phyloP scores from a whole-genome alignment of 106 monocot genomes.

The Phalaenopsis aphrodite region DNA sequence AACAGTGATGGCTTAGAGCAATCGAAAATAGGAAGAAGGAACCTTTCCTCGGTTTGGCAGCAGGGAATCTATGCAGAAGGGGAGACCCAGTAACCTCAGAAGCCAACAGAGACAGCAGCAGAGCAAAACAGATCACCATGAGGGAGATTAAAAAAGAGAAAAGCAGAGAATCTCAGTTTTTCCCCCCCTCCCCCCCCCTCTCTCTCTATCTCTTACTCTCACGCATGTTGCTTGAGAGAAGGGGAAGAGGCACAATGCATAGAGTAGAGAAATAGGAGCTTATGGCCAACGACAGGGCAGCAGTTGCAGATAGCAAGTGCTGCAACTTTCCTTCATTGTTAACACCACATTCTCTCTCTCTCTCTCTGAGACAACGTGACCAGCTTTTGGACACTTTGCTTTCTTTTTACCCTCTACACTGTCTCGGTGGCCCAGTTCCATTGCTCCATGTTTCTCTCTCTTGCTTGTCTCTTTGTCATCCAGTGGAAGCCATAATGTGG shows the following conservation, averaged over 20 bases:
- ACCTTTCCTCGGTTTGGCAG: conserved; percentile 62
- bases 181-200: too few species aligned
- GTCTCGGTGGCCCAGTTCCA: background rate
- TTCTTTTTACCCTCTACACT: background rate
- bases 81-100: conserved; percentile 3
- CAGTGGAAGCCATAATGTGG: background rate
- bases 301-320: background rate
- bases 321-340: background rate
- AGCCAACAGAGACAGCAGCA: background rate
- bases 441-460: background rate
- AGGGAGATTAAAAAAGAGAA: conserved; percentile 7
- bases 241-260: background rate
- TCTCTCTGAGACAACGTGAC: background rate
- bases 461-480: background rate
- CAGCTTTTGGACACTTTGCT: background rate
- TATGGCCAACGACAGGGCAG: conserved; percentile 1
- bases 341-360: background rate
- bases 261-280: background rate
- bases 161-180: background rate
- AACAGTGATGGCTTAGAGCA: background rate
- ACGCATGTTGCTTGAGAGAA: background rate
- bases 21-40: conserved; percentile 25
- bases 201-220: background rate
- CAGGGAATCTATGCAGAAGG: conserved; percentile 49
- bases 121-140: background rate